Conservation (phyloP, 345 rosid species). For the Turnera subulata region DNA sequence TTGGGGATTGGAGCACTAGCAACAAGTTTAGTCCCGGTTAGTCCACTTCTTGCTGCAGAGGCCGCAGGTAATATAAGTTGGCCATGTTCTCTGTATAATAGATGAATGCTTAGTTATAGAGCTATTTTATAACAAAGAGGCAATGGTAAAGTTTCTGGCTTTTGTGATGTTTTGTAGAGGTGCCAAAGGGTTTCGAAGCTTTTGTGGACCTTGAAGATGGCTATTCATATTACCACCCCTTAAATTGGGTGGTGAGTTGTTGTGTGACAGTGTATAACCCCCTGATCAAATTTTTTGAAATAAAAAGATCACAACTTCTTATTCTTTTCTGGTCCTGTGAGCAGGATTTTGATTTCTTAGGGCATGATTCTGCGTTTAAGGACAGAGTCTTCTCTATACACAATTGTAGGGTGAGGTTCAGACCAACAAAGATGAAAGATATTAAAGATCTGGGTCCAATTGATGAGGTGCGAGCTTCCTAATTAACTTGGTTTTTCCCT, state of each 20-base stretch:
- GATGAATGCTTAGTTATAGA: not conserved
- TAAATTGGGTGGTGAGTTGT: slow-evolving; percentile 86
- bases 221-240: slow-evolving; percentile 78
- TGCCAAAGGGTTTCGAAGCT: slow-evolving; percentile 51
- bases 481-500: not conserved
- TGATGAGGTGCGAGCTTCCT: slow-evolving; percentile 50
- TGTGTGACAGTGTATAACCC: too few species aligned
- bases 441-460: slow-evolving; percentile 77
- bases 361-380: slow-evolving; percentile 87
- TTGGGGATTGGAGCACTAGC: slow-evolving; percentile 58
- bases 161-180: slow-evolving; percentile 39
- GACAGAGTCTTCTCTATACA: slow-evolving; percentile 71
- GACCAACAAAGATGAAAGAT: slow-evolving; percentile 69
- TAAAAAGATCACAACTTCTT: not conserved
- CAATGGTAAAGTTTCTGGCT: not conserved
- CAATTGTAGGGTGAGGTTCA: slow-evolving; percentile 78
- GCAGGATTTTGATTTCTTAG: slow-evolving; percentile 83
- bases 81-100: not conserved
- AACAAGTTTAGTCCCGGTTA: slow-evolving; percentile 46
- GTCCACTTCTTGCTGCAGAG: slow-evolving; percentile 65
- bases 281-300: too few species aligned
- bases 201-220: slow-evolving; percentile 69
- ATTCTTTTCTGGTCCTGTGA: not conserved
- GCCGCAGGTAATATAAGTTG: slow-evolving; percentile 58
- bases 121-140: not conserved